Evolutionary conservation across 2,329 filamentous ascomycete species (phyloP), one percentile per base, ranked within the genome.

Genomic region (Aspergillus intermedius): DNA sequence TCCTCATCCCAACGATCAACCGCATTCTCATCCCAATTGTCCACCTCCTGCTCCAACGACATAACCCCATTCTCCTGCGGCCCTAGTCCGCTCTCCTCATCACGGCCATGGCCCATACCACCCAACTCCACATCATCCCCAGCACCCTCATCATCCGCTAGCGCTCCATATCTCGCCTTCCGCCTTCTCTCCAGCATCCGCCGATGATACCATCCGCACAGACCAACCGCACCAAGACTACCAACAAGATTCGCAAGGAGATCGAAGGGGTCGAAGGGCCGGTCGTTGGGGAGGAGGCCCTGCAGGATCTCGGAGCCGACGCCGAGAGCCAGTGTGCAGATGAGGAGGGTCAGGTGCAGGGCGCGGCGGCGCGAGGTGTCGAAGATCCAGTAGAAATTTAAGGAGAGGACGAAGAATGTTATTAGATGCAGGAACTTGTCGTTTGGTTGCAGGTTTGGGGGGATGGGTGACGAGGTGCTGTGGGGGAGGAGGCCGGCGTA

Each of bases 311-410:
- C 76, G 53, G 78, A 82, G 56, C 83, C 77, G 42, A 79, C 60
- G 25, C 72, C 74, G 5, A 77, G 63, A 10, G 74, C 72, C 39
- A 86, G 71, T 5, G 91, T 94, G 73, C 89, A 94, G 51, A 89
- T 77, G 19, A 89, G 67, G 22, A 96, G 74, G 12, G 91, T 95
- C 55, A 95, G 74, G 69, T 98, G 86, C 44, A 95, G 75, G 17
- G 83, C 86, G 58, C 91, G 87, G 45, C 91, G 84, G 54, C 93
- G 87, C 54, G 84, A 86, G 46, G 90, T 94, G 68, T 98, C 93
- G 60, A 96, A 73, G 65, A 96, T 87, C 90, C 93, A 98, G 81
- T 98, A 98, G 78, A 97, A 97, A 58, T 80, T 65, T 40, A 78
- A 60, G 13, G 91, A 95, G 46, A 98, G 79, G 57, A 88, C 66